Conservation (phyloP, 2,329 filamentous ascomycete species). For the Fusarium sp. region DNA sequence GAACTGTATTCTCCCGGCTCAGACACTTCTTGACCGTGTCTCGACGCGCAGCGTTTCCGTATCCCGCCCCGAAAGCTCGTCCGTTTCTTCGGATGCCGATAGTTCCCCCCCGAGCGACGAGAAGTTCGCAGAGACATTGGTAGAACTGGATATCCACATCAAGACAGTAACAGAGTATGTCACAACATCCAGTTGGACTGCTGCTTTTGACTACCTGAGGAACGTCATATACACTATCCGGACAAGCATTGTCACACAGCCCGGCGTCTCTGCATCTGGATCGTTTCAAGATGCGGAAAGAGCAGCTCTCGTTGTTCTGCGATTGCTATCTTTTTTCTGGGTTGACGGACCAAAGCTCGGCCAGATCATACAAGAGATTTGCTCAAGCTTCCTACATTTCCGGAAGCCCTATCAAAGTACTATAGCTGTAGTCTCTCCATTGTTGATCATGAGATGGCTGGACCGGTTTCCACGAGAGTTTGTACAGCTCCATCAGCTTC, state of each 20-base stretch:
- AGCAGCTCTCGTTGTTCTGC: slow-evolving; percentile 66
- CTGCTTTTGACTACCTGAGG: slow-evolving; percentile 70
- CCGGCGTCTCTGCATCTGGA: slow-evolving; percentile 52
- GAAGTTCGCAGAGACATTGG: slow-evolving; percentile 53
- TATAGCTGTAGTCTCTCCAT: slow-evolving; percentile 71
- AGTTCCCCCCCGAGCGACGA: slow-evolving; percentile 41
- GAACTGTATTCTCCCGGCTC: slow-evolving; percentile 67
- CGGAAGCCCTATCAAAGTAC: slow-evolving; percentile 74
- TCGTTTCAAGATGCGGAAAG: slow-evolving; percentile 64
- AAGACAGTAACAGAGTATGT: slow-evolving; percentile 72
- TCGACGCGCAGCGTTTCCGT: slow-evolving; percentile 55
- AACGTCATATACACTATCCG: slow-evolving; percentile 65
- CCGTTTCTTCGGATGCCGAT: slow-evolving; percentile 33
- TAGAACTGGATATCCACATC: slow-evolving; percentile 67
- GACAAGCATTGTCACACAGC: slow-evolving; percentile 57
- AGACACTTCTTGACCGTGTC: slow-evolving; percentile 68
- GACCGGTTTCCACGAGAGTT: slow-evolving; percentile 75
- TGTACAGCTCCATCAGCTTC: slow-evolving; percentile 70
- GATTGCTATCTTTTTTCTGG: slow-evolving; percentile 74
- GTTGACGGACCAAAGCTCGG: slow-evolving; percentile 73
- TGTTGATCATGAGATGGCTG: slow-evolving; percentile 75
- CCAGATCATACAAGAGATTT: slow-evolving; percentile 73
- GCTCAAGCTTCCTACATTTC: slow-evolving; percentile 75
- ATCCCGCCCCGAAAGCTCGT: slow-evolving; percentile 47
- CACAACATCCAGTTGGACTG: slow-evolving; percentile 73